Base-by-base conservation (phyloP, 2,329 filamentous ascomycete genomes). In the Zymoseptoria crescenta region DNA sequence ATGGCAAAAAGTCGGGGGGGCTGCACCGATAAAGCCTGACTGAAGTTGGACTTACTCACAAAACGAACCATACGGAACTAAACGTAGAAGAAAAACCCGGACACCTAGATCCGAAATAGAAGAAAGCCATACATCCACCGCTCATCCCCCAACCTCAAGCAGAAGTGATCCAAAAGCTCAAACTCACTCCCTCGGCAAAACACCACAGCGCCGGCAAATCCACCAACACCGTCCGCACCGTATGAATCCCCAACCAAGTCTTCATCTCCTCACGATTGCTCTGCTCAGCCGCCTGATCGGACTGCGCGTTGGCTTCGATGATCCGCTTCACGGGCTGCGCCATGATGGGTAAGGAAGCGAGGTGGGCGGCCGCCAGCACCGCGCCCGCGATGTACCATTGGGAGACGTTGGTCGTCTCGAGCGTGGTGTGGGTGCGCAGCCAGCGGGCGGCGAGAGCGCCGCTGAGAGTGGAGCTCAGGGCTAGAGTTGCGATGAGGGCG, bases 321-420 rank as follows among this genome's bases (percentile, higher is more conserved):
- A 68, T 68, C 45, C 64, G 56, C 54, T 59, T 55, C 10, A 68
- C 62, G 2, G 64, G 64, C 20, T 60, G 62, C 7, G 62, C 64
- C 21, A 70, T 61, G 29, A 65, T 49, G 2, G 66, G 66, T 49
- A 64, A 52, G 21, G 63, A 68, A 16, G 64, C 65, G 41, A 71
- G 41, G 59, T 71, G 69, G 9, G 60, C 67, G 6, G 62, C 63
- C 21, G 67, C 65, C 1, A 69, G 55, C 24, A 65, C 61, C 2
- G 65, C 61, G 45, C 69, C 69, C 9, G 67, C 68, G 10, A 64
- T 57, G 56, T 70, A 71, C 67, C 67, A 71, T 20, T 61, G 56
- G 35, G 62, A 62, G 19, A 71, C 65, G 51, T 62, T 60, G 16
- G 62, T 56, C 53, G 65, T 69, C 59, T 69, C 67, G 20, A 68